phyloP scores from a whole-genome alignment of 1,284 basidiomycete genomes.

The Trichosporon coremiiforme region DNA sequence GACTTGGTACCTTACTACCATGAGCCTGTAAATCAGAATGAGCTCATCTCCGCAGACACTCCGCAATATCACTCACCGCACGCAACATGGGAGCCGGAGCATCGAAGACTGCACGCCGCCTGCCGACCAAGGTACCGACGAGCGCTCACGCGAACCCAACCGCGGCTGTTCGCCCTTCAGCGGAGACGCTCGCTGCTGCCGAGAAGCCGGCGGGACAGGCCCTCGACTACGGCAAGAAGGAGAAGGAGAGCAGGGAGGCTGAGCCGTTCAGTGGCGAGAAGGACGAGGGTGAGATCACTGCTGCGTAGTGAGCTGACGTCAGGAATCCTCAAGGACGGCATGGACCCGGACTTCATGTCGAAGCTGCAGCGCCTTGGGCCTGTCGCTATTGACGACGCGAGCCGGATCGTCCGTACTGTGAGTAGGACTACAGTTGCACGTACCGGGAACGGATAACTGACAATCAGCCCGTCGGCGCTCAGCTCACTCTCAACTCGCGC shows the following conservation, averaged over 20 bases:
- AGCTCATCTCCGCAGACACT: conserved; percentile 7
- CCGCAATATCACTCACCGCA: not conserved
- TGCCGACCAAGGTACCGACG: conserved; percentile 60
- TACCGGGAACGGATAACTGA: conserved; percentile 3
- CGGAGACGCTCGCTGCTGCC: conserved; percentile 24
- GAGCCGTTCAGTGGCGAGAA: conserved; percentile 50
- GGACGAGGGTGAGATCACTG: conserved; percentile 46
- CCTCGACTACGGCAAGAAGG: conserved; percentile 23
- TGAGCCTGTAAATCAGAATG: not conserved
- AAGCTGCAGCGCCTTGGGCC: conserved; percentile 71
- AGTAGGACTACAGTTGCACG: conserved; percentile 37
- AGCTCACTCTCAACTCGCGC: conserved; percentile 50
- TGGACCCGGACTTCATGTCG: conserved; percentile 73
- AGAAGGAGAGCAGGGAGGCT: not conserved
- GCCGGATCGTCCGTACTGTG: conserved; percentile 63
- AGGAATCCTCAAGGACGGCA: conserved; percentile 70
- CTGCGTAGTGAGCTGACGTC: conserved; percentile 18
- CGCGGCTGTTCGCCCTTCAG: conserved; percentile 17
- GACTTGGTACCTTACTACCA: not conserved
- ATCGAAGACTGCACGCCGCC: conserved; percentile 67
- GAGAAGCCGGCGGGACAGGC: not conserved
- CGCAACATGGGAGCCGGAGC: conserved; percentile 66
- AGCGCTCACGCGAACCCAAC: conserved; percentile 20
- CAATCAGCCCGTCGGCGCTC: conserved; percentile 43
- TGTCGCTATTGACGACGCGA: conserved; percentile 67